phyloP scores from a whole-genome alignment of 1,284 basidiomycete genomes.

The Ceratobasidium theobromae region DNA sequence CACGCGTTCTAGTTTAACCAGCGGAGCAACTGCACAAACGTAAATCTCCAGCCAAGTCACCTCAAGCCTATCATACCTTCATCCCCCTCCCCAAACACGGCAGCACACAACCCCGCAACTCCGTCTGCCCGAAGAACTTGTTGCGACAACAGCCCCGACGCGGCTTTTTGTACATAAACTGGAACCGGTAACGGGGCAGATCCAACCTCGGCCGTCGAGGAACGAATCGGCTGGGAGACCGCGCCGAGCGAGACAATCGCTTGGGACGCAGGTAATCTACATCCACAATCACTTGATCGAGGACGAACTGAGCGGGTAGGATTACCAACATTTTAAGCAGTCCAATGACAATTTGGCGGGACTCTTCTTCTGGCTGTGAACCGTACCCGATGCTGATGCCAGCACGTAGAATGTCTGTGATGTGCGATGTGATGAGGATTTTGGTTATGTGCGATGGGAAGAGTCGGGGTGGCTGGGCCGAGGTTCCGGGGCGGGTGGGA shows the following conservation, averaged over 20 bases:
- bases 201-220: constrained; percentile 45
- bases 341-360: constrained; percentile 52
- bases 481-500: not conserved
- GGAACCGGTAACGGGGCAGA: constrained; percentile 46
- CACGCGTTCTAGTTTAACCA: constrained; percentile 69
- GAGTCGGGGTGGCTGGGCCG: constrained; percentile 4
- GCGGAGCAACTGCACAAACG: constrained; percentile 42
- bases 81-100: constrained; percentile 65
- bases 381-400: constrained; percentile 69
- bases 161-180: constrained; percentile 57
- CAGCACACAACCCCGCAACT: constrained; percentile 62
- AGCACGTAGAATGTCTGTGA: constrained; percentile 58
- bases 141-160: constrained; percentile 60
- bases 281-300: not conserved
- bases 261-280: constrained; percentile 63
- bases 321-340: constrained; percentile 59
- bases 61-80: constrained; percentile 41
- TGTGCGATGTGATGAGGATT: constrained; percentile 58
- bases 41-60: not conserved
- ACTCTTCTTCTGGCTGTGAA: constrained; percentile 53
- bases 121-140: constrained; percentile 69
- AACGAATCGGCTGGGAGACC: constrained; percentile 41
- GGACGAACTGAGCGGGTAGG: constrained; percentile 6
- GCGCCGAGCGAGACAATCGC: constrained; percentile 61
- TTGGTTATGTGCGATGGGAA: constrained; percentile 60